Conservation (phyloP, 768 basidiomycete genomes). For the Psilocybe cubensis region DNA sequence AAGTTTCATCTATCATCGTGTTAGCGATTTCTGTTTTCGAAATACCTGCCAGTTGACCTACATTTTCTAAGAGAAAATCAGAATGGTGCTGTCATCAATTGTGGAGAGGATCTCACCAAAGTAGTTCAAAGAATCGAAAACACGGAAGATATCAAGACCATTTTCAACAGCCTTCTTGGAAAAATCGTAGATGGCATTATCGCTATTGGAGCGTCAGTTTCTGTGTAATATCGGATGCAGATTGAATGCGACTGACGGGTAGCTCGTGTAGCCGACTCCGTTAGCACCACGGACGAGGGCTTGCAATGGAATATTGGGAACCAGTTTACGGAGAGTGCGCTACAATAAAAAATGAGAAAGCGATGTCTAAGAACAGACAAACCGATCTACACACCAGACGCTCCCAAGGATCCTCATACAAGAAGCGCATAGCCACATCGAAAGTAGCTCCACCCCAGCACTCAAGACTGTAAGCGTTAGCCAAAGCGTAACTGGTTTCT, state of each 20-base stretch:
- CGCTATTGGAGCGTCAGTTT: slow-evolving; percentile 49
- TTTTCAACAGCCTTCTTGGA: slow-evolving; percentile 99
- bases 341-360: slow-evolving; percentile 26
- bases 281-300: slow-evolving; percentile 98
- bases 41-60: slow-evolving; percentile 32
- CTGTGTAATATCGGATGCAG: neutral
- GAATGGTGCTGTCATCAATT: neutral
- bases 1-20: slow-evolving; percentile 75
- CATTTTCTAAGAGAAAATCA: slow-evolving; percentile 59
- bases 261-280: slow-evolving; percentile 98
- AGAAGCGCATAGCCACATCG: slow-evolving; percentile 98
- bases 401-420: slow-evolving; percentile 99
- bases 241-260: slow-evolving; percentile 66
- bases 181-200: slow-evolving; percentile 99
- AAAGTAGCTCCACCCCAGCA: slow-evolving; percentile 99
- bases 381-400: slow-evolving; percentile 64
- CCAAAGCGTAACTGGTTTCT: slow-evolving; percentile 93
- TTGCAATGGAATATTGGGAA: slow-evolving; percentile 98
- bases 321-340: slow-evolving; percentile 91
- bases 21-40: neutral
- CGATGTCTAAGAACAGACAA: neutral
- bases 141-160: slow-evolving; percentile 98
- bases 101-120: slow-evolving; percentile 63
- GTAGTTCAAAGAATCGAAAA: slow-evolving; percentile 99
- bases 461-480: slow-evolving; percentile 95